These are phyloP conservation scores for Taphrina betulina DNA, from an alignment of 1,139 yeast species.

Conservation along the genomic window DNA sequence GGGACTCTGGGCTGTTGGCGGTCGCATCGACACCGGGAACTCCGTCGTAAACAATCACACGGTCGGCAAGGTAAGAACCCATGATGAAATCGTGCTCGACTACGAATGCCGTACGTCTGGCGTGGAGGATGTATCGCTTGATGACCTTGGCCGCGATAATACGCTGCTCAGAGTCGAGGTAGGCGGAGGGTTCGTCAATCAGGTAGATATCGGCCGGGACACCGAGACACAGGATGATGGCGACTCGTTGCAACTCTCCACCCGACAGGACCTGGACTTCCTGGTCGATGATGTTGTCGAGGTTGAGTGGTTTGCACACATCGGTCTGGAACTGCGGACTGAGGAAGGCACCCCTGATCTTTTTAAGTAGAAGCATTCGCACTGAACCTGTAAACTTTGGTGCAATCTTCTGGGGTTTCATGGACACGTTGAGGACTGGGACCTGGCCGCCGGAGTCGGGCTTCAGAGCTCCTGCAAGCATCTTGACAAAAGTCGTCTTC, in stretches of 20 bases:
- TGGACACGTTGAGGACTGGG: constrained; percentile 86
- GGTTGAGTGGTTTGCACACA: constrained; percentile 90
- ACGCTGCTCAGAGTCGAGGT: constrained; percentile 99
- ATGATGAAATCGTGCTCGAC: constrained; percentile 97
- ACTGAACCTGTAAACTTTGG: constrained; percentile 98
- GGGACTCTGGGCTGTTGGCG: constrained; percentile 86
- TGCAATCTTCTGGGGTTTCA: constrained; percentile 98
- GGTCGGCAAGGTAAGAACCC: constrained; percentile 98
- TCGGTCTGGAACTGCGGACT: constrained; percentile 98
- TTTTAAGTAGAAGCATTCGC: constrained; percentile 93
- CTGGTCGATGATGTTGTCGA: constrained; percentile 92
- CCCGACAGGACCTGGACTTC: constrained; percentile 97
- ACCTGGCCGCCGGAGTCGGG: constrained; percentile 78
- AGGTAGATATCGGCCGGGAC: constrained; percentile 91
- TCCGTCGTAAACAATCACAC: constrained; percentile 98
- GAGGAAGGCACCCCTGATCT: constrained; percentile 88
- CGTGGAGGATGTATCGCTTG: constrained; percentile 90
- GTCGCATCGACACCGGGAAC: constrained; percentile 76
- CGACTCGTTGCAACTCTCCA: constrained; percentile 99
- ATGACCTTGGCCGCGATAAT: constrained; percentile 97
- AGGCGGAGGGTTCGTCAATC: constrained; percentile 98
- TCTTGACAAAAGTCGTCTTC: constrained; percentile 93
- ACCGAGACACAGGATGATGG: constrained; percentile 92
- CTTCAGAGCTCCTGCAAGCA: constrained; percentile 86
- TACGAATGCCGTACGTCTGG: constrained; percentile 94